A percentile compares a stretch with the other conserved stretches of the same genome.
Conservation (phyloP, 2,329 filamentous ascomycete species). For the Exophiala sp. region DNA sequence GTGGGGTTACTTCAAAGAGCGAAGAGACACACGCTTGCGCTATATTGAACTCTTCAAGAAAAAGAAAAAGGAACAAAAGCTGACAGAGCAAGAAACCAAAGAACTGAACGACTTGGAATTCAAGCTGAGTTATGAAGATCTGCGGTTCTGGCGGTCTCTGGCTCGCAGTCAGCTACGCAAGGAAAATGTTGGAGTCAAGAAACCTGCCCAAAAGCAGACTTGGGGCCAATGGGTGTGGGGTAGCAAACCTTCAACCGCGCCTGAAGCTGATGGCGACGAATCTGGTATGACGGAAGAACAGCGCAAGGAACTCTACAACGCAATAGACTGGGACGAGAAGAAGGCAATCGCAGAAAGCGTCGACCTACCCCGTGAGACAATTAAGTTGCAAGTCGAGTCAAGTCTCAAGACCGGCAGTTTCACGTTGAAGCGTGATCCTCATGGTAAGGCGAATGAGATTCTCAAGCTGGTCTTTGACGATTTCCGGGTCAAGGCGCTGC, state of each 20-base stretch:
- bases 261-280: constrained; percentile 61
- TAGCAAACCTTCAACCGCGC: constrained; percentile 59
- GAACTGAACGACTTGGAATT: constrained; percentile 74
- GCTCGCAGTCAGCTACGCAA: constrained; percentile 93
- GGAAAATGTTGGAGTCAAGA: constrained; percentile 87
- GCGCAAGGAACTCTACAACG: constrained; percentile 91
- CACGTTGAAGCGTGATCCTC: constrained; percentile 80
- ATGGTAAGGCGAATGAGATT: constrained; percentile 73
- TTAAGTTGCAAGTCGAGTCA: constrained; percentile 89
- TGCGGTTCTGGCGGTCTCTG: constrained; percentile 94
- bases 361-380: constrained; percentile 82
- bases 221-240: constrained; percentile 96
- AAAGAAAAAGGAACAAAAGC: constrained; percentile 67
- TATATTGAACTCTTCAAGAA: constrained; percentile 98
- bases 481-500: constrained; percentile 84
- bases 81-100: constrained; percentile 66
- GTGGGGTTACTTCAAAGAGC: constrained; percentile 92
- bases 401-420: constrained; percentile 96
- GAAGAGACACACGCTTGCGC: constrained; percentile 78
- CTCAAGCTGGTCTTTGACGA: constrained; percentile 91
- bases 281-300: constrained; percentile 89
- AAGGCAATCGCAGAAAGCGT: constrained; percentile 81
- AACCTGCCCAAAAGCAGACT: constrained; percentile 65
- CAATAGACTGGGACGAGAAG: constrained; percentile 98
- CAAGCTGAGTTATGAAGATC: constrained; percentile 89